Conservation (phyloP, 192 early-diverging fungal genomes). For the Backusella mclennaniae region DNA sequence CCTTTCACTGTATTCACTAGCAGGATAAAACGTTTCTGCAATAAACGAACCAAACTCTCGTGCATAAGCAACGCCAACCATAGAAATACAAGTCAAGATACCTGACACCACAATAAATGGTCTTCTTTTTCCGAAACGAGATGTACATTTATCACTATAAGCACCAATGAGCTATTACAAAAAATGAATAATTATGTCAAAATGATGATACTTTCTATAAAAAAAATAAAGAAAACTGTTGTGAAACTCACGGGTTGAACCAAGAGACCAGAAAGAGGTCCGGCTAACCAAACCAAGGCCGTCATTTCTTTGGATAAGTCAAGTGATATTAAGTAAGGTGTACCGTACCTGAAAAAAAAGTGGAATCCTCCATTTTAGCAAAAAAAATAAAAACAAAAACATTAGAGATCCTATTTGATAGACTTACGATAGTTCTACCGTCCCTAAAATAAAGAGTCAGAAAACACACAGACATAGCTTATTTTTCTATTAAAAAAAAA, state of each 20-base stretch:
- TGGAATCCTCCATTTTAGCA: not conserved
- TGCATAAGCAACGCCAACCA: slow-evolving; percentile 75
- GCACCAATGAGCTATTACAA: slow-evolving; percentile 77
- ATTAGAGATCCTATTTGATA: not conserved
- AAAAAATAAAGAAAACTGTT: not conserved
- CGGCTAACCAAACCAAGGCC: slow-evolving; percentile 79
- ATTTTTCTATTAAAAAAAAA: not conserved
- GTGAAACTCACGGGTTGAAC: slow-evolving; percentile 13
- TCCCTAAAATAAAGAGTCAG: slow-evolving; percentile 51
- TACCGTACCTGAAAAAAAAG: slow-evolving; percentile 58
- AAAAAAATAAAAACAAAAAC: not conserved
- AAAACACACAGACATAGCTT: not conserved
- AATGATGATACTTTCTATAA: not conserved
- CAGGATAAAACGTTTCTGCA: not conserved
- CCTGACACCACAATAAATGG: slow-evolving; percentile 83
- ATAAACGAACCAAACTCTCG: slow-evolving; percentile 52
- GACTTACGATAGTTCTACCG: slow-evolving; percentile 63
- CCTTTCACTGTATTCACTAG: not conserved
- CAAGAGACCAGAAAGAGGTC: slow-evolving; percentile 59
- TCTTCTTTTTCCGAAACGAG: slow-evolving; percentile 73
- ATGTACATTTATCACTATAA: slow-evolving; percentile 77
- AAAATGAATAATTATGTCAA: slow-evolving; percentile 35
- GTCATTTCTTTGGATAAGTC: slow-evolving; percentile 62
- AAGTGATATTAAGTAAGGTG: slow-evolving; percentile 66
- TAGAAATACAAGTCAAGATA: slow-evolving; percentile 59